Percentiles rank a stretch among this genome's conserved stretches.
Evolutionary conservation across 768 basidiomycete genomes (phyloP).

Genomic region (Collybiopsis luxurians): DNA sequence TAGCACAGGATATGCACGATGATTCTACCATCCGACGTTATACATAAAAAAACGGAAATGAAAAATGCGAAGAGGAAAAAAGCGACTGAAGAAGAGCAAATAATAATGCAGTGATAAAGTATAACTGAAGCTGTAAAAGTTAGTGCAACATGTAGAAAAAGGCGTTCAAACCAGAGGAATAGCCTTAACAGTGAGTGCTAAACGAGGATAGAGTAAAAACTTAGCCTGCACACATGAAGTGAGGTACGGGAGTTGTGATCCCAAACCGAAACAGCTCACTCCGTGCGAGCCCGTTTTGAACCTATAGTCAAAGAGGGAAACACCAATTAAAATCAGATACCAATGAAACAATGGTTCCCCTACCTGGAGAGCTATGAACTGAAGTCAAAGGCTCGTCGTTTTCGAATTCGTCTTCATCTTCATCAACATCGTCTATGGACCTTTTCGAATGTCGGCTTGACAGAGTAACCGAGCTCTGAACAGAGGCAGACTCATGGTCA

Average conservation of each 20-base stretch:
- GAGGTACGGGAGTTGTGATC: no score
- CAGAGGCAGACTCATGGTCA: constrained; percentile 45
- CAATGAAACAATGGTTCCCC: not conserved
- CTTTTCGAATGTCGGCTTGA: constrained; percentile 59
- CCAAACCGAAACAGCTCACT: not conserved
- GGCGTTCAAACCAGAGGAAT: no score
- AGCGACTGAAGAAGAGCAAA: no score
- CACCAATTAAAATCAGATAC: no score
- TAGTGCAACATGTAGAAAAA: not conserved
- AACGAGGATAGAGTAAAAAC: not conserved
- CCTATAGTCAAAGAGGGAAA: not conserved
- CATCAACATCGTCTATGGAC: constrained; percentile 44
- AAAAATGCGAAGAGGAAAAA: no score
- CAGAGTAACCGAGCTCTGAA: constrained; percentile 52
- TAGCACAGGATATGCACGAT: no score
- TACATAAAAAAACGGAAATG: no score
- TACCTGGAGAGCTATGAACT: constrained; percentile 11
- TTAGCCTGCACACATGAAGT: not conserved
- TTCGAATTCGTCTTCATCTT: constrained; percentile 35
- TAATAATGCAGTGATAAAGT: no score
- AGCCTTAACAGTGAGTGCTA: no score
- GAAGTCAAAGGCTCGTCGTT: constrained; percentile 14
- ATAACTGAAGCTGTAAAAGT: not conserved
- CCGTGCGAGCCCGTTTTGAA: constrained; percentile 8
- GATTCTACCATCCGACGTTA: no score